Evolutionary conservation across 495 filamentous ascomycete species (phyloP).

Genomic region (Alectoria sarmentosa): DNA sequence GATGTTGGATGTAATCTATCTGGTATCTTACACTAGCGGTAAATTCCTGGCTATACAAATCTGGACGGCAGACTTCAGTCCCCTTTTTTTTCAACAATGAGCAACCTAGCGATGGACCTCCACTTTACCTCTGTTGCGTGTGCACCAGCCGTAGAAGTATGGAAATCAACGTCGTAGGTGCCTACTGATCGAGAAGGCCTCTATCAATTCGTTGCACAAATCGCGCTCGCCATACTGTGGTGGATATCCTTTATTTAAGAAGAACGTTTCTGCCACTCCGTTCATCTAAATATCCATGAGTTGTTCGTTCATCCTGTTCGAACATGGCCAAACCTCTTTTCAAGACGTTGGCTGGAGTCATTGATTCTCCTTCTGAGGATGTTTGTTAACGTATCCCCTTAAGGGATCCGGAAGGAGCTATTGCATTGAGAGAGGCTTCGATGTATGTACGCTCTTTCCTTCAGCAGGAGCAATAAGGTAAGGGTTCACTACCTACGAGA

Average conservation of each 20-base stretch:
- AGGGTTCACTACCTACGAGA: background rate
- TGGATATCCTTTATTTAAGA: background rate
- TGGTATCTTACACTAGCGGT: constrained; percentile 3
- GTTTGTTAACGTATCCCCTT: background rate
- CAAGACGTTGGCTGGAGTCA: no score
- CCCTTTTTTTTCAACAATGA: background rate
- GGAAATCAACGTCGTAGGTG: background rate
- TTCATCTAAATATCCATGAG: background rate
- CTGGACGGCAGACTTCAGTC: background rate
- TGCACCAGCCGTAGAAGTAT: background rate
- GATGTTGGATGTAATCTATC: background rate
- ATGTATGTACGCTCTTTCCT: no score
- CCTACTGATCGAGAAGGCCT: background rate
- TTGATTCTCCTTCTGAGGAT: background rate
- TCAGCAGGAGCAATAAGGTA: background rate
- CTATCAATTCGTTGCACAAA: background rate
- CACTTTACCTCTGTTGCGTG: background rate
- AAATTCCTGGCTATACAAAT: background rate
- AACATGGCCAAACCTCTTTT: no score
- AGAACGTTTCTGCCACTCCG: no score
- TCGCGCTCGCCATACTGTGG: background rate
- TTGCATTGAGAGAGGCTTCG: no score
- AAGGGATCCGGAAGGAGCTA: background rate
- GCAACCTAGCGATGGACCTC: background rate
- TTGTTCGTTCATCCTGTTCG: background rate